Evolutionary conservation across 2,329 filamentous ascomycete species (phyloP).

Genomic region (Coniochaeta sp.): DNA sequence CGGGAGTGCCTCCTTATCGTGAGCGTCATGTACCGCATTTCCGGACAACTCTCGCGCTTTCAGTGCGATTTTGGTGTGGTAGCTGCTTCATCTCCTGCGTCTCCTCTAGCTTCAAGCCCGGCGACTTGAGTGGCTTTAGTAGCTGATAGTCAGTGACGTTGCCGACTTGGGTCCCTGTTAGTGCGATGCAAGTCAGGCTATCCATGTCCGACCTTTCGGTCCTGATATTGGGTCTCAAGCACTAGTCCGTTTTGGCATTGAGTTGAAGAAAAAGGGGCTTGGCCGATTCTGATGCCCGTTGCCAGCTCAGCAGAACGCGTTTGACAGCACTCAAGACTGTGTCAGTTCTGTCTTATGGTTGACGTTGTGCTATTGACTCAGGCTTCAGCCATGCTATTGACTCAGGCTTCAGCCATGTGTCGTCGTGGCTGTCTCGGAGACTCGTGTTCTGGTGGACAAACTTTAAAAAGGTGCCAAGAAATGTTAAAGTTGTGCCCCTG

Average conservation of each 20-base stretch:
- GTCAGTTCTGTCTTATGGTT: neutral
- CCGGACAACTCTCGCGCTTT: too few relatives aligned
- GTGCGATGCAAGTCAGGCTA: neutral
- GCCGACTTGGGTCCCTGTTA: neutral
- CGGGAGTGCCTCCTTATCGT: neutral
- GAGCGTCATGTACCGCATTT: neutral
- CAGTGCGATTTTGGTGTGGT: too few relatives aligned
- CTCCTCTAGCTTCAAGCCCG: neutral
- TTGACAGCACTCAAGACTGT: neutral
- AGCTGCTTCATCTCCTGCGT: neutral
- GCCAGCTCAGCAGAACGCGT: neutral
- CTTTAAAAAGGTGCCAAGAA: neutral
- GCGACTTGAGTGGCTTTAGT: neutral
- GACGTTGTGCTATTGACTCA: neutral
- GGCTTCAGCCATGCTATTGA: neutral
- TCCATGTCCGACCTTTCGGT: neutral
- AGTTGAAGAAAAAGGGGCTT: neutral
- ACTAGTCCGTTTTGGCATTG: neutral
- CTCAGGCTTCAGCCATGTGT: neutral
- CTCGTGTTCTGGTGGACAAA: neutral
- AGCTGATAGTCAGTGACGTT: neutral
- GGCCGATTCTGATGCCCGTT: neutral
- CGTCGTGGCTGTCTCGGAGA: neutral
- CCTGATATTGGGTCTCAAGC: neutral
- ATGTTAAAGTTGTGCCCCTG: neutral